Percentiles rank a stretch among this genome's conserved stretches.
Evolutionary conservation across 805 yeast species (phyloP).

Genomic region (Komagataella pseudopastoris): DNA sequence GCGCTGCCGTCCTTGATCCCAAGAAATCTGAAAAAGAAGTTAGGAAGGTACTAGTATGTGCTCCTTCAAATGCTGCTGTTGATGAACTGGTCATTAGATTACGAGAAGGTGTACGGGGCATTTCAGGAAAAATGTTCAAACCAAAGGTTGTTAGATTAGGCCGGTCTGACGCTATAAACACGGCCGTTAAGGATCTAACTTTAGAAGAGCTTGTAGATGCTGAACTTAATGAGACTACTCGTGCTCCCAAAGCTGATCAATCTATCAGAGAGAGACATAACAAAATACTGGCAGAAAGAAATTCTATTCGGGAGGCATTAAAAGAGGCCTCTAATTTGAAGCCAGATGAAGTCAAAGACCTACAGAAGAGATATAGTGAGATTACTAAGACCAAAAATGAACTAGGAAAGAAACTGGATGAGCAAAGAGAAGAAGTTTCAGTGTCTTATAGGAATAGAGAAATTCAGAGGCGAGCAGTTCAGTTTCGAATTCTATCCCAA

Average conservation of each 20-base stretch:
- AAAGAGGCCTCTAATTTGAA: constrained; percentile 10
- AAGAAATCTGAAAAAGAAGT: constrained; percentile 6
- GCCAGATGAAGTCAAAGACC: constrained; percentile 29
- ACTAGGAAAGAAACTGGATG: constrained; percentile 62
- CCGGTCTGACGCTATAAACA: constrained; percentile 74
- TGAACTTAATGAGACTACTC: constrained; percentile 25
- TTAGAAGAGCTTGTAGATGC: constrained; percentile 77
- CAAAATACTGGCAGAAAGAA: constrained; percentile 43
- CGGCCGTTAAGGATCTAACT: constrained; percentile 69
- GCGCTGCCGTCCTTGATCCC: not conserved
- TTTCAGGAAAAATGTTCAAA: constrained; percentile 34
- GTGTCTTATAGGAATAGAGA: constrained; percentile 65
- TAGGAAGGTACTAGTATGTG: constrained; percentile 74
- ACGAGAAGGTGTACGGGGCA: constrained; percentile 50
- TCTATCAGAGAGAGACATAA: constrained; percentile 36
- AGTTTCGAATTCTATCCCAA: constrained; percentile 52
- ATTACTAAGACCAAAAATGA: constrained; percentile 45
- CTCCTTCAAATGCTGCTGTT: constrained; percentile 98
- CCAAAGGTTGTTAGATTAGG: constrained; percentile 83
- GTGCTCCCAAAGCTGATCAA: constrained; percentile 24
- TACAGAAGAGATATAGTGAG: constrained; percentile 19
- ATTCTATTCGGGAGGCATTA: constrained; percentile 30
- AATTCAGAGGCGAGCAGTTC: constrained; percentile 61
- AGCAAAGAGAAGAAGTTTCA: constrained; percentile 60
- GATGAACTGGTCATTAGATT: constrained; percentile 86